These are phyloP conservation scores for sweet orange (Citrus sinensis) DNA, from an alignment of 345 rosid genomes.

Conservation along the genomic window DNA sequence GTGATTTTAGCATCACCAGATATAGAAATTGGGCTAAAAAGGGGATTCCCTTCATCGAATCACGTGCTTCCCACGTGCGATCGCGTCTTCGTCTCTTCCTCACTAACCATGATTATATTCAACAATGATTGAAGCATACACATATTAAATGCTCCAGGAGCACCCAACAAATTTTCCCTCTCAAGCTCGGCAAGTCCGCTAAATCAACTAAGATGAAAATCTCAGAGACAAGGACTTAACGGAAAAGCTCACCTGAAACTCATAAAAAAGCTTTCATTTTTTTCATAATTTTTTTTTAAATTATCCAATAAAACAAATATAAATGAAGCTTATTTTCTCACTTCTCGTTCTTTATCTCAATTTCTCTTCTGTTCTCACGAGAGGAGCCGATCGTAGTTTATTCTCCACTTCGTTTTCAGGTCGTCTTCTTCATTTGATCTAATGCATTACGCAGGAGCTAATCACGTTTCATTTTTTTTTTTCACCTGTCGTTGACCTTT, in stretches of 20 bases:
- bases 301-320: neutral
- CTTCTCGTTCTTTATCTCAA: neutral
- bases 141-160: too few species aligned
- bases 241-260: neutral
- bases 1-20: neutral
- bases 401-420: slow-evolving; percentile 4
- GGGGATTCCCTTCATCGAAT: neutral
- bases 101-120: neutral
- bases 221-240: neutral
- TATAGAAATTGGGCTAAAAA: neutral
- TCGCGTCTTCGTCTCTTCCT: neutral
- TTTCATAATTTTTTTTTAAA: neutral
- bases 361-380: neutral
- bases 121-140: too few species aligned
- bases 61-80: slow-evolving; percentile 2
- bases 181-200: neutral
- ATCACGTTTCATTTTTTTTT: neutral
- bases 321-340: neutral
- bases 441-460: neutral
- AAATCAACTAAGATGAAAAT: neutral
- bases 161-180: neutral
- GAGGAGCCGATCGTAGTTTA: slow-evolving; percentile 6
- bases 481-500: neutral
- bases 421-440: neutral
- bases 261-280: neutral